Base-by-base conservation (phyloP, 1,284 basidiomycete genomes). In the Vanrija pseudolonga region DNA sequence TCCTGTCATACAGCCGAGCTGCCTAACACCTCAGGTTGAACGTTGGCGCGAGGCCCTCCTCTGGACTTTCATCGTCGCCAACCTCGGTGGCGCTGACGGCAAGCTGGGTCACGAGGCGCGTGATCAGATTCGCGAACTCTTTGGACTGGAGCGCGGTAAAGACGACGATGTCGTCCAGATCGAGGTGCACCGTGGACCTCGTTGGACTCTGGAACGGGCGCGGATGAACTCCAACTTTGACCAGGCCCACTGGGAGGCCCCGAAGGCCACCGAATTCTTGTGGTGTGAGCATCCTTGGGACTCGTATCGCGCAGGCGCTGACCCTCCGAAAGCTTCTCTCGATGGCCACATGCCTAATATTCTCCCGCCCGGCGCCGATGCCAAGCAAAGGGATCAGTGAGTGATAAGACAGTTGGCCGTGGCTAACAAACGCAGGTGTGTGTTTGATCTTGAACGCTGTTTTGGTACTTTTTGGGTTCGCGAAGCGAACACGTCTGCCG, bases 11-110 rank as follows among this genome's bases (percentile, higher is more conserved):
- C 2, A 20, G 17, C 24, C 22, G 17, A 49, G 44, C 20, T n/a
- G n/a, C 17, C 32, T n/a, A 8, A 39, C 18, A 7, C 12, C 5
- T 8, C 47, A 69, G 66, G 65, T 74, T 4, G 74, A 76, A 45
- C 62, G 74, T 9, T 76, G 74, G 74, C 59, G 74, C 32, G 73
- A 74, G 56, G 74, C 69, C 4, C 46, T 76, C 18, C 56, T 76
- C 11, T 76, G 74, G 74, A 71, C 71, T 1, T 76, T 64, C 51
- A 43, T 63, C 11, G 72, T 76, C 1, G 71, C 67, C 18, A 68
- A 70, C 26, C 56, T 74, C 4, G 71, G 72, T 9, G 61, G 57
- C 4, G 23, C 47, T 9, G 56, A 44, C 3, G 69, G 64, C 4
- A n/a, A 47, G 0, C 74, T 72, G 73, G 57, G 57, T 19, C 43